Percentiles rank a stretch among this genome's conserved stretches.
phyloP scores from a whole-genome alignment of 345 rosid species.

The Kandelia obovata region DNA sequence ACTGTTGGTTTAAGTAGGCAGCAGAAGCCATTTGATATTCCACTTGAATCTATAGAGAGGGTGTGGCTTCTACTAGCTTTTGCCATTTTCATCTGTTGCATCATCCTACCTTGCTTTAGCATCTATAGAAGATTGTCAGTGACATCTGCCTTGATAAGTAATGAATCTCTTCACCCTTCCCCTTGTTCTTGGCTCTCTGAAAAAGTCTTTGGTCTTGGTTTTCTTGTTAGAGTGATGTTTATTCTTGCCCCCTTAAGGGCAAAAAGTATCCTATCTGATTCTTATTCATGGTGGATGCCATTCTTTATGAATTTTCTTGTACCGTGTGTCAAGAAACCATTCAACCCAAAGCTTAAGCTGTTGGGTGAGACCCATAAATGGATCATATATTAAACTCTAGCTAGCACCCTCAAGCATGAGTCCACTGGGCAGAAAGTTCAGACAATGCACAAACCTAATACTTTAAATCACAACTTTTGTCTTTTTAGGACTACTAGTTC shows the following conservation, averaged over 20 bases:
- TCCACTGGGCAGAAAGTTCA: too few relatives aligned
- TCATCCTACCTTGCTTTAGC: background rate
- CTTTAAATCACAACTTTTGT: too few relatives aligned
- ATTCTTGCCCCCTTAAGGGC: background rate
- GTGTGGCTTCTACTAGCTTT: slow-evolving; percentile 24
- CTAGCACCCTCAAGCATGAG: too few relatives aligned
- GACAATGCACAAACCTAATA: too few relatives aligned
- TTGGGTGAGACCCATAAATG: too few relatives aligned
- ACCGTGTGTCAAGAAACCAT: too few relatives aligned
- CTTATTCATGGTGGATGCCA: background rate
- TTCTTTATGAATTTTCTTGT: background rate
- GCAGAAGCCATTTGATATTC: slow-evolving; percentile 41
- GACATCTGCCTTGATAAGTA: background rate
- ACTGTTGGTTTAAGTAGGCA: slow-evolving; percentile 24
- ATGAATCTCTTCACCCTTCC: background rate
- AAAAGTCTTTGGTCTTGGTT: background rate
- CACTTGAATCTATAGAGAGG: slow-evolving; percentile 50
- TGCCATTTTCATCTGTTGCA: background rate
- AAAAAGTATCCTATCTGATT: background rate
- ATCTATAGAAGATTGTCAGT: background rate
- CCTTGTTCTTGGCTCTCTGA: background rate
- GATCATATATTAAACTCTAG: too few relatives aligned
- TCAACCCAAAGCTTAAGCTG: too few relatives aligned
- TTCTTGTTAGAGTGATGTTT: background rate
- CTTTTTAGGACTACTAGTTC: too few relatives aligned